Percentiles rank a stretch among this genome's conserved stretches.
These are phyloP conservation scores for Asclepias syriaca DNA, from an alignment of 257 asterid genomes.

Conservation along the genomic window DNA sequence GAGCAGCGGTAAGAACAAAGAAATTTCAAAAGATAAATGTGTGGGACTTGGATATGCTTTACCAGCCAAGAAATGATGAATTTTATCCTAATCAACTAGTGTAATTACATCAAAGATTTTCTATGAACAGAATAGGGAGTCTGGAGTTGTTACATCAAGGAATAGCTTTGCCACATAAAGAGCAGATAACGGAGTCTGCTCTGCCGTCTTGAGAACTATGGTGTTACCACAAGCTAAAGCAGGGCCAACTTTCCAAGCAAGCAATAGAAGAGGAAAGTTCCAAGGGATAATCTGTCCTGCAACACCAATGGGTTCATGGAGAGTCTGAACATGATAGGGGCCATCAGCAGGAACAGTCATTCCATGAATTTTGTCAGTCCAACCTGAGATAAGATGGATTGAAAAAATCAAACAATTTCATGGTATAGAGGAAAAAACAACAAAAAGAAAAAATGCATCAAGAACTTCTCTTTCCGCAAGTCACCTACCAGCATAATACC, in stretches of 20 bases:
- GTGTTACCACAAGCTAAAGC: constrained; percentile 91
- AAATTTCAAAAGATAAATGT: neutral
- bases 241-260: constrained; percentile 93
- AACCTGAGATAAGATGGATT: constrained; percentile 43
- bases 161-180: constrained; percentile 65
- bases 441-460: neutral
- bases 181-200: constrained; percentile 95
- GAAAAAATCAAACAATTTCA: neutral
- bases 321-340: constrained; percentile 78
- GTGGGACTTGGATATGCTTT: neutral
- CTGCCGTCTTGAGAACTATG: constrained; percentile 86
- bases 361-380: constrained; percentile 98
- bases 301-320: constrained; percentile 98
- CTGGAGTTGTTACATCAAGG: constrained; percentile 57
- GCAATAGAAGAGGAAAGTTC: constrained; percentile 93
- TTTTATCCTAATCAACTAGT: neutral
- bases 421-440: neutral
- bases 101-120: neutral
- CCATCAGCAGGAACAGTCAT: constrained; percentile 88
- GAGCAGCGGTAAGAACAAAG: neutral
- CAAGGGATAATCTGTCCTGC: constrained; percentile 97
- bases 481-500: constrained; percentile 81
- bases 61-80: neutral
- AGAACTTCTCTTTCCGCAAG: neutral
- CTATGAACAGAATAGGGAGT: neutral